Base-by-base conservation (phyloP, 2,329 filamentous ascomycete genomes). In the Incumbomyces lentus region DNA sequence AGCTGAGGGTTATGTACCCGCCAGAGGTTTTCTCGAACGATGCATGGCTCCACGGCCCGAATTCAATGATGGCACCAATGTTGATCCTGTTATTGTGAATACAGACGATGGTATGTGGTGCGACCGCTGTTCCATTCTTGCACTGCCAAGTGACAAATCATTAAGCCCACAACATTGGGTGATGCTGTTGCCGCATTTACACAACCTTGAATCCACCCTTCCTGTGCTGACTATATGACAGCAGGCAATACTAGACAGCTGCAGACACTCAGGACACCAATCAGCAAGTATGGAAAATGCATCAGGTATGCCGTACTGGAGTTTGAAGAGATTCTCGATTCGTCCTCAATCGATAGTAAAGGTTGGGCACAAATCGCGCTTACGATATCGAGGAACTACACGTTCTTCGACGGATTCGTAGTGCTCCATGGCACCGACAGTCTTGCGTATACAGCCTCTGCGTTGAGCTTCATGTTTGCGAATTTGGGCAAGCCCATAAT, bases 401-500 rank as follows among this genome's bases (percentile, higher is more conserved):
- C 82, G 52, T 74, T 86, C 0, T 95, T 88, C 59, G 89, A 95
- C 62, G 87, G 85, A 16, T 95, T 95, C 60, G 86, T 95, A 17
- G 81, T 95, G 34, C 78, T 94, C 30, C 88, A 95, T 64, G 88
- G 88, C 50, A 95, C 88, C 6, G 88, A 95, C 65, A 93, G 86
- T 37, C 71, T 95, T 43, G 85, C 84, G 14, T 95, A 95, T 66
- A 92, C 87, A 3, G 85, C 85, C 51, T 93, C 87, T 4, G 89
- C 89, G 2, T 72, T 95, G 48, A 92, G 86, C 56, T 95, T 95
- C 68, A 94, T 95, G 86, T 78, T 95, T 62, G 78, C 84, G 59
- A 87, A 93, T 60, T 73, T 95, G 12, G 88, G 87, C 42, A 95
- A 95, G 69, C 86, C 89, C 1, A 86, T 95, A 29, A 82, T 95